phyloP scores from a whole-genome alignment of 1,284 basidiomycete genomes.

The Cryptococcus maquisensis region DNA sequence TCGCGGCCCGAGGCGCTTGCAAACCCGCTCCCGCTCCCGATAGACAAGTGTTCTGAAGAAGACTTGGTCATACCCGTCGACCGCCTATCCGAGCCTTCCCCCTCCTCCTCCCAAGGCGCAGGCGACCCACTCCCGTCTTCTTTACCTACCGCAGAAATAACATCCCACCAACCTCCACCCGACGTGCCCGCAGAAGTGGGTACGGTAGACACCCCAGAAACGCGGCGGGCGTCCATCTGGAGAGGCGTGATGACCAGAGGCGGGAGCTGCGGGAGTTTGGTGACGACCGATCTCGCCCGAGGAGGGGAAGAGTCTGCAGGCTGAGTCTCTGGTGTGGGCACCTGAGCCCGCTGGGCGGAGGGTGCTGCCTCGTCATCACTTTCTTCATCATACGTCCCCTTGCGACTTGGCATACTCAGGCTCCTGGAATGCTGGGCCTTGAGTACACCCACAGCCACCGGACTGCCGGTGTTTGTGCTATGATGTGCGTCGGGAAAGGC shows the following conservation, averaged over 20 bases:
- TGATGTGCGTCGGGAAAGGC: slow-evolving; percentile 9
- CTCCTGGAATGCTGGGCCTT: slow-evolving; percentile 29
- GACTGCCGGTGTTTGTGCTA: not conserved
- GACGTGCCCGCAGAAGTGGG: slow-evolving; percentile 4
- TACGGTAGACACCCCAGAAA: not conserved
- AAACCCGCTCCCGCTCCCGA: not conserved
- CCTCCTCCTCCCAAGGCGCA: slow-evolving; percentile 20
- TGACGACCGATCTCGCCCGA: not conserved
- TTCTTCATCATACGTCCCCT: slow-evolving; percentile 15
- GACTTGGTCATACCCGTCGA: not conserved
- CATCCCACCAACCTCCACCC: slow-evolving; percentile 34
- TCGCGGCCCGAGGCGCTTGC: not conserved
- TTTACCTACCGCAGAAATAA: slow-evolving; percentile 30
- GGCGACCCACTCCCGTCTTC: slow-evolving; percentile 4
- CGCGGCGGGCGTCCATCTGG: slow-evolving; percentile 7
- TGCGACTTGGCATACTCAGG: slow-evolving; percentile 29
- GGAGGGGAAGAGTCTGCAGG: not conserved
- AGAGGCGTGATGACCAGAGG: slow-evolving; percentile 14
- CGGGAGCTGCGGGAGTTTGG: slow-evolving; percentile 5
- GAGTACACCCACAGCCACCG: not conserved
- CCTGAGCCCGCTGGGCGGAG: not conserved
- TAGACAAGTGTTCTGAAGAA: not conserved
- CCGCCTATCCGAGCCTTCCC: slow-evolving; percentile 1
- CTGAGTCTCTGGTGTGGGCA: not conserved
- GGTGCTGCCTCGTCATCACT: slow-evolving; percentile 10